Evolutionary conservation across 495 filamentous ascomycete species (phyloP).

Genomic region (Talaromyces liani): DNA sequence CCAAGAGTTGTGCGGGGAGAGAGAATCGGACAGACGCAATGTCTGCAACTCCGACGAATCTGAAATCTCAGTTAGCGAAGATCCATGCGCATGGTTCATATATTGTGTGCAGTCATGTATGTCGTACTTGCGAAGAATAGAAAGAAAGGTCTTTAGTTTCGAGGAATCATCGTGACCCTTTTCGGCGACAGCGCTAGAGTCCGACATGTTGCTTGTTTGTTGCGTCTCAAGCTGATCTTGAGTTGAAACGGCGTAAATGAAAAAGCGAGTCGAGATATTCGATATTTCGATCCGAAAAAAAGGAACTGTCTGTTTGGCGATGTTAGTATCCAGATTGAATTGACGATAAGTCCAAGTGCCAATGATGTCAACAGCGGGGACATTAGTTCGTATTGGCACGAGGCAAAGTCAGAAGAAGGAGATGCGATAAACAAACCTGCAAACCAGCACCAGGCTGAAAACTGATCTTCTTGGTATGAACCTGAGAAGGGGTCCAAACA

Average conservation of each 20-base stretch:
- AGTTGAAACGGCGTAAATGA: not conserved
- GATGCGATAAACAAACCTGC: not conserved
- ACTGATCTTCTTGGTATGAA: not conserved
- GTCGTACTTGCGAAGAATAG: constrained; percentile 71
- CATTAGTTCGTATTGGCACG: not conserved
- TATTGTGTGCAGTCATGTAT: not conserved
- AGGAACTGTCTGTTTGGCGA: not conserved
- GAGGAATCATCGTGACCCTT: constrained; percentile 57
- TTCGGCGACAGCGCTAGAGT: constrained; percentile 3
- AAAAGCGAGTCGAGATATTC: not conserved
- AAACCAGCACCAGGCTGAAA: not conserved
- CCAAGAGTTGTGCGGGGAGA: constrained; percentile 86
- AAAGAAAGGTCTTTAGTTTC: constrained; percentile 76
- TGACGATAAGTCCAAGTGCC: not conserved
- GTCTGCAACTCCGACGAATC: constrained; percentile 91
- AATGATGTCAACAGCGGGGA: not conserved
- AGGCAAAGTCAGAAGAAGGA: not conserved
- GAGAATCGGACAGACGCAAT: constrained; percentile 95
- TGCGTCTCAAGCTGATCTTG: not conserved
- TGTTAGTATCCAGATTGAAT: not conserved
- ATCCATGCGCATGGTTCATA: not conserved
- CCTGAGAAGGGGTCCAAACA: not conserved
- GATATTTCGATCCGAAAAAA: not conserved
- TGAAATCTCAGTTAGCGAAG: constrained; percentile 18
- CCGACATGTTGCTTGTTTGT: not conserved